Base-by-base conservation (phyloP, 495 filamentous ascomycete genomes). In the Penicillium soppii region DNA sequence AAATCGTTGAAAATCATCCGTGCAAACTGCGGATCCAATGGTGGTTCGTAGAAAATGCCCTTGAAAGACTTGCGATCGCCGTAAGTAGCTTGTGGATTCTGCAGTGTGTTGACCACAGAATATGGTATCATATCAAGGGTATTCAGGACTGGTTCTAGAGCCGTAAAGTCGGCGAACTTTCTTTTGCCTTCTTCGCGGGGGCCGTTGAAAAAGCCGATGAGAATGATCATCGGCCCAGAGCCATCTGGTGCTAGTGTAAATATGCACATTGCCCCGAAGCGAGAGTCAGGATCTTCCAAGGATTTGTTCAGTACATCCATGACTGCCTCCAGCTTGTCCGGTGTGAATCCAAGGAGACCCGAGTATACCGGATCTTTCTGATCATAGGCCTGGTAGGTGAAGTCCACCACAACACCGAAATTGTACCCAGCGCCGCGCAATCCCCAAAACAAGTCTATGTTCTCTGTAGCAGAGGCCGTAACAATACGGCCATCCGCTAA, bases 121-220 rank as follows among this genome's bases (percentile, higher is more conserved):
- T 80, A 81, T 0, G 77, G 74, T 25, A 73, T 65, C 66, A 65
- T 67, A 12, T 47, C 52, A 10, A 72, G 47, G 6, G 62, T 70
- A 52, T 78, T 74, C 2, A 62, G 45, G 6, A 73, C 47, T 7
- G 76, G 72, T 0, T 52, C 22, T 2, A 79, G 49, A 0, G 57
- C 62, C 4, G 77, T 56, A 0, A 82, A 52, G 0, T 58, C 60
- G 0, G 56, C 47, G 57, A 76, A 81, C 15, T 71, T 67, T 13
- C 45, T 41, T 23, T 69, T 43, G 0, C 65, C 79, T 37, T 75
- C 70, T 5, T 65, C 69, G 15, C 66, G 62, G 6, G 68, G 53
- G 6, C 81, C 81, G 54, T 83, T 80, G 62, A 76, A 78, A 63
- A 78, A 81, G 20, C 74, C 58, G 6, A 70, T 61, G 1, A 69